phyloP scores from a whole-genome alignment of 805 yeast genomes.

The Starmerella khaoyaiensis region DNA sequence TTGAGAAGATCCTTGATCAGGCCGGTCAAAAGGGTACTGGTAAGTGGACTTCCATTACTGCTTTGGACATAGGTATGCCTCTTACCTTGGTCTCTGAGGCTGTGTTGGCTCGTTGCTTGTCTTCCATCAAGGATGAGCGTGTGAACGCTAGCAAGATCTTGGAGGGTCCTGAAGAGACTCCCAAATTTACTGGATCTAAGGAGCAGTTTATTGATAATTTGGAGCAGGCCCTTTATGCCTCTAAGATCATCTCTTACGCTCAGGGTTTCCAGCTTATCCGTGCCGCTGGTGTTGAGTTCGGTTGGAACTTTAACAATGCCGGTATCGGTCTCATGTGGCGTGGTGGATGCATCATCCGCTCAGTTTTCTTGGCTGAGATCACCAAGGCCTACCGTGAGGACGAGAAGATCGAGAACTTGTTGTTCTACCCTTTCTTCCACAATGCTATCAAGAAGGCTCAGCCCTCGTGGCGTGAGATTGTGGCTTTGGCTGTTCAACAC shows the following conservation, averaged over 20 bases:
- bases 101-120: slow-evolving; percentile 89
- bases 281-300: slow-evolving; percentile 94
- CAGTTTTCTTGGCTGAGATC: slow-evolving; percentile 94
- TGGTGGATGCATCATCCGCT: slow-evolving; percentile 99
- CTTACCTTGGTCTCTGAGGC: slow-evolving; percentile 98
- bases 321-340: slow-evolving; percentile 99
- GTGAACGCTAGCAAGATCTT: slow-evolving; percentile 65
- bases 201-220: slow-evolving; percentile 77
- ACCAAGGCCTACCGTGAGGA: slow-evolving; percentile 89
- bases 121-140: slow-evolving; percentile 88
- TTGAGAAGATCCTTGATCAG: slow-evolving; percentile 89
- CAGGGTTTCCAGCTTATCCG: slow-evolving; percentile 99
- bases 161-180: slow-evolving; percentile 57
- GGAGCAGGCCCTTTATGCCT: slow-evolving; percentile 97
- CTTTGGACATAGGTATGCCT: slow-evolving; percentile 95
- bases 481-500: slow-evolving; percentile 59
- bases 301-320: slow-evolving; percentile 95
- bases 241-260: slow-evolving; percentile 95
- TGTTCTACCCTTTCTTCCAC: slow-evolving; percentile 90
- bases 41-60: slow-evolving; percentile 98
- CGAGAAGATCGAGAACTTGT: slow-evolving; percentile 88
- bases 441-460: slow-evolving; percentile 88
- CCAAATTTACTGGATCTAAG: slow-evolving; percentile 60
- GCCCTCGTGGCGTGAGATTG: slow-evolving; percentile 84
- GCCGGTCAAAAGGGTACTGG: slow-evolving; percentile 99